Evolutionary conservation across 2,329 filamentous ascomycete genomes (phyloP), one percentile per base, ranked within the genome.

Genomic region (Aspergillus sp.): DNA sequence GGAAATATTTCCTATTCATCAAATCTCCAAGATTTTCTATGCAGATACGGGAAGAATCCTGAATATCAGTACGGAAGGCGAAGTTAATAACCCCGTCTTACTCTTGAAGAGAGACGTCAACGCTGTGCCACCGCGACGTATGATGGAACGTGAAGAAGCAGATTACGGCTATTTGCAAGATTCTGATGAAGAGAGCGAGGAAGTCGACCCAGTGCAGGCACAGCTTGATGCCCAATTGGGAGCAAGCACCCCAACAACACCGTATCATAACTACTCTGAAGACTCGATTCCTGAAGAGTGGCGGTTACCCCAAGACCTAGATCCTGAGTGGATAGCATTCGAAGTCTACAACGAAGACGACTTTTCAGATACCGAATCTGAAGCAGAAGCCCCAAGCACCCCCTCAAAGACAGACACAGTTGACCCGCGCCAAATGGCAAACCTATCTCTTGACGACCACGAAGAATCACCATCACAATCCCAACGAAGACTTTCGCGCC

Each of bases 1-100:
- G 42, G 82, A 86, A 55, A 73, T 80, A 33, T 69, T 88, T 13
- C 85, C 85, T 1, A 79, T 88, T 17, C 83, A 88, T 60, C 80
- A 88, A 59, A 79, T 95, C 4, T 87, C 89, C 5, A 95, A 94
- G 62, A 88, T 95, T 27, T 95, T 95, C 68, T 96, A 95, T 60
- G 89, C 90, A 1, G 88, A 95, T 56, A 94, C 88, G 0, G 90
- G 90, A 15, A 88, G 88, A 57, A 88, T 96, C 7, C 74, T 96
- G 22, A 95, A 95, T 52, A 90, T 96, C 47, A 84, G 84, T 12
- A 76, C 71, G 2, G 80, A 85, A 20, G 81, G 78, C 12, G 83
- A 85, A 55, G 78, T 79, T 2, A 88, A 85, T 60, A 88, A 83
- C 49, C 86, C 88, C 0, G 81, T 91, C 1, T 71, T 93, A 1